These are phyloP conservation scores for Phytophthora constricta DNA, from an alignment of 352 stramenopile species.

Conservation along the genomic window DNA sequence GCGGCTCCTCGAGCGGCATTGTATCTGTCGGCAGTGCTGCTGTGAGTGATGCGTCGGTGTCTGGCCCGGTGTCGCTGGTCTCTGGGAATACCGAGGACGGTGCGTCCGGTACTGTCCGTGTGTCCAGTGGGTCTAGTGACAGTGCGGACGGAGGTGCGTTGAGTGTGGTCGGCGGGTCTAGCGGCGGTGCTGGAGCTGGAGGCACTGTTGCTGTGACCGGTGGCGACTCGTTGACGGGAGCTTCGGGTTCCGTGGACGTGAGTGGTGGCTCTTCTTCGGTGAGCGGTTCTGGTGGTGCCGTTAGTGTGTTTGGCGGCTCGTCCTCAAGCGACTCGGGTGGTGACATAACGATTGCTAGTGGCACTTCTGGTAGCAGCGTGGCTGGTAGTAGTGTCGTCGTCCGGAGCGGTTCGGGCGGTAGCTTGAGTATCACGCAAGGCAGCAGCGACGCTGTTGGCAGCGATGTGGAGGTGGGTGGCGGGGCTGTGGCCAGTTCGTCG, in stretches of 20 bases:
- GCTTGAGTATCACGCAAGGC: neutral
- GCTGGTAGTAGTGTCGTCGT: conserved; percentile 7
- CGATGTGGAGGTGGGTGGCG: too few relatives aligned
- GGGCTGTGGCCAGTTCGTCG: too few relatives aligned
- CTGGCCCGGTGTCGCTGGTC: neutral
- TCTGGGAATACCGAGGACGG: neutral
- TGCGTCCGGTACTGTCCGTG: neutral
- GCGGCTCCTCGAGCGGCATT: neutral
- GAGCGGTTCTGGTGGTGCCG: conserved; percentile 13
- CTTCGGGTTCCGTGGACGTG: conserved; percentile 2
- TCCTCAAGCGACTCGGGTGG: conserved; percentile 15
- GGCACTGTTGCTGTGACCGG: conserved; percentile 2
- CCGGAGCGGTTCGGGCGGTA: neutral
- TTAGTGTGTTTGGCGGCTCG: conserved; percentile 19
- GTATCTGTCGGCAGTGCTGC: conserved; percentile 1
- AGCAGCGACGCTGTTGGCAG: neutral
- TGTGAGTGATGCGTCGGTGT: neutral
- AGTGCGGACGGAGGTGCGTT: neutral
- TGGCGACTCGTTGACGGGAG: too few relatives aligned
- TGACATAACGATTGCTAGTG: conserved; percentile 14
- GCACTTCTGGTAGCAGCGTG: neutral
- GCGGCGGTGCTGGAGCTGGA: neutral
- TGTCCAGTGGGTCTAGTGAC: neutral
- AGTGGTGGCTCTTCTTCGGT: conserved; percentile 8
- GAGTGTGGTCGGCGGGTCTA: conserved; percentile 6